These are phyloP conservation scores for Ustilago hordei DNA, from an alignment of 1,284 basidiomycete species.

Conservation along the genomic window DNA sequence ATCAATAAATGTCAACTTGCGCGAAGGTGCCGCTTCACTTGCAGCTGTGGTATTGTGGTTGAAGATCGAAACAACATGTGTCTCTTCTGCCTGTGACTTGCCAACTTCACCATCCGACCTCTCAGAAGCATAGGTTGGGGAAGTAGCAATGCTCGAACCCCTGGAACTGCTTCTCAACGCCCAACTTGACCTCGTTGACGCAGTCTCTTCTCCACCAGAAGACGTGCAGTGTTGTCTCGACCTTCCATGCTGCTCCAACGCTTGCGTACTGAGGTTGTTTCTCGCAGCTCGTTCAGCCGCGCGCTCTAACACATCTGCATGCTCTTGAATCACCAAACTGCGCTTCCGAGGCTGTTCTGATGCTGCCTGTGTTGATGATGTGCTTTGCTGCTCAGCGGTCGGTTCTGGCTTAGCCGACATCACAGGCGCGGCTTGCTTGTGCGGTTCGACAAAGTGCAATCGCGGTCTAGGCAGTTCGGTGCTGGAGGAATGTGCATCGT, in stretches of 20 bases:
- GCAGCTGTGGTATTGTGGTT: slow-evolving; percentile 2
- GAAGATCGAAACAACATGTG: slow-evolving; percentile 19
- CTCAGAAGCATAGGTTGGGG: slow-evolving; percentile 25
- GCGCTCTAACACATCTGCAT: slow-evolving; percentile 44
- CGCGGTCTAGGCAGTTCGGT: slow-evolving; percentile 24
- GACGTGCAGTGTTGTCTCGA: slow-evolving; percentile 41
- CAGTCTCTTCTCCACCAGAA: slow-evolving; percentile 49
- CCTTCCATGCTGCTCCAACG: slow-evolving; percentile 25
- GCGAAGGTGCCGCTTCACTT: slow-evolving; percentile 3
- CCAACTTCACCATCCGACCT: slow-evolving; percentile 1
- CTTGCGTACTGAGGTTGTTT: slow-evolving; percentile 15
- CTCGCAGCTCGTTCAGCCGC: slow-evolving; percentile 46
- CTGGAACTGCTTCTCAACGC: slow-evolving; percentile 32
- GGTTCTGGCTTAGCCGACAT: slow-evolving; percentile 13
- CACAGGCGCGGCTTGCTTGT: slow-evolving; percentile 9
- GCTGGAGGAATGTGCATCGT: background rate
- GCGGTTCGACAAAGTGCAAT: slow-evolving; percentile 45
- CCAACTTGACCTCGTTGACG: slow-evolving; percentile 47
- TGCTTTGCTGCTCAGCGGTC: background rate
- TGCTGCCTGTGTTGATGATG: slow-evolving; percentile 6
- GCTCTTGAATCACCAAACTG: slow-evolving; percentile 52
- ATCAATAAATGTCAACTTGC: slow-evolving; percentile 33
- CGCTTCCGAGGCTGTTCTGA: slow-evolving; percentile 25
- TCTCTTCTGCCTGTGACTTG: slow-evolving; percentile 7
- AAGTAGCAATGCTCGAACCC: slow-evolving; percentile 34